These are phyloP conservation scores for Blastocystis sp. DNA, from an alignment of 352 stramenopile species.

Conservation along the genomic window DNA sequence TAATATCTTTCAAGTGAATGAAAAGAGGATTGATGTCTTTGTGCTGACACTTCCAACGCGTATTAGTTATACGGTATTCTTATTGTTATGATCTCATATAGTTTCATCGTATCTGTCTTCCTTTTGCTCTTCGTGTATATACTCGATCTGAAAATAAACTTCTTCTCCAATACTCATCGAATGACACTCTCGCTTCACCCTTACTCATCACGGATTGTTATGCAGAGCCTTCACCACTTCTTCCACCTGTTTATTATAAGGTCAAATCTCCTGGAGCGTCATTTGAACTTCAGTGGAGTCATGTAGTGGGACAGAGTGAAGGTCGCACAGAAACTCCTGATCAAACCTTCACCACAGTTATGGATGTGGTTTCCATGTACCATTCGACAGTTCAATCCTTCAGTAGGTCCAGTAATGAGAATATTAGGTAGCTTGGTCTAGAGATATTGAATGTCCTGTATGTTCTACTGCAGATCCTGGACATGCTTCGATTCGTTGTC, in stretches of 20 bases:
- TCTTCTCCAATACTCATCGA: background rate
- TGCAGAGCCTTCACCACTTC: background rate
- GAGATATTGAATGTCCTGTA: conserved; percentile 34
- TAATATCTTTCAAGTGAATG: background rate
- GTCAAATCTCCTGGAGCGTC: background rate
- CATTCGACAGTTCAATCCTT: background rate
- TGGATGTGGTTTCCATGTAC: background rate
- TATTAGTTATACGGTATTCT: background rate
- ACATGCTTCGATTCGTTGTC: background rate
- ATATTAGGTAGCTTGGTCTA: conserved; percentile 29
- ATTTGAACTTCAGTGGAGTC: conserved; percentile 5
- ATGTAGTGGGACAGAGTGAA: background rate
- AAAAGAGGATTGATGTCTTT: background rate
- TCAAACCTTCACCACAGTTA: background rate
- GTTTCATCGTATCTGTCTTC: conserved; percentile 3
- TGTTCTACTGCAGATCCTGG: background rate
- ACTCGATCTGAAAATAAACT: background rate
- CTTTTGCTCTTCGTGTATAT: conserved; percentile 28
- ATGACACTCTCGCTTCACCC: background rate
- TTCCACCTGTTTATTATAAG: background rate
- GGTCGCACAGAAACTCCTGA: background rate
- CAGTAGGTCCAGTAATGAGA: background rate
- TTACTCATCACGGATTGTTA: conserved; percentile 21
- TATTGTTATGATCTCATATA: background rate
- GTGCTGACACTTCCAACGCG: background rate